Evolutionary conservation across 1,139 yeast genomes (phyloP), one percentile per base, ranked within the genome.

Genomic region (Sugiyamaella castrensis): DNA sequence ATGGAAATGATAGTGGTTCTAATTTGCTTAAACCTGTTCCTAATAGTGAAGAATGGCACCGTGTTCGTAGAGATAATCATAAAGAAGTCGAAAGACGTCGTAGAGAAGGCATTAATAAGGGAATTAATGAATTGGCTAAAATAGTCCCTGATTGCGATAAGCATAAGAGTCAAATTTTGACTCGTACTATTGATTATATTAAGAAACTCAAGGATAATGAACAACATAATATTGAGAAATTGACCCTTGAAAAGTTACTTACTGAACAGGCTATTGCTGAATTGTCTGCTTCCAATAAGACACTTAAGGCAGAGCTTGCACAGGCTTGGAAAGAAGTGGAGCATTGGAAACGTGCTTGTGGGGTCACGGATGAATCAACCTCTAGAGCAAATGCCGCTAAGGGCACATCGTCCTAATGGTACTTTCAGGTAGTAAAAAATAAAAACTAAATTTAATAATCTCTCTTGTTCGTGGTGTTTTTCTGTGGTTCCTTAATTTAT

Each of bases 31-130:
- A 71, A 51, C 75, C 79, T 12, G 66, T 82, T 75, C 60, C 73
- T 62, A 61, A 86, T 9, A 72, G 87, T 16, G 94, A 85, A 29
- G 96, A 87, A 67, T 89, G 96, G 95, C 91, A 85, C 65, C 79
- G 79, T 58, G 79, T 81, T 65, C 80, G 97, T 60, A 83, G 87
- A 61, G 87, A 87, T 60, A 91, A 88, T 68, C 99, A 92, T 72
- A 92, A 92, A 70, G 98, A 94, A 70, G 98, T 92, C 29, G 99
- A 92, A 71, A 80, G 97, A 64, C 82, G 98, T 62, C 83, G 99
- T 65, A 81, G 99, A 62, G 97, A 92, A 65, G 82, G 85, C 44
- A 92, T 92, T 65, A 92, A 91, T 69, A 76, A 78, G 46, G 98
- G 98, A 10, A 91, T 92, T 65, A 84, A 83, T 61, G 89, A 84